These are phyloP conservation scores for Fusarium anguioides DNA, from an alignment of 2,329 filamentous ascomycete genomes.

Conservation along the genomic window DNA sequence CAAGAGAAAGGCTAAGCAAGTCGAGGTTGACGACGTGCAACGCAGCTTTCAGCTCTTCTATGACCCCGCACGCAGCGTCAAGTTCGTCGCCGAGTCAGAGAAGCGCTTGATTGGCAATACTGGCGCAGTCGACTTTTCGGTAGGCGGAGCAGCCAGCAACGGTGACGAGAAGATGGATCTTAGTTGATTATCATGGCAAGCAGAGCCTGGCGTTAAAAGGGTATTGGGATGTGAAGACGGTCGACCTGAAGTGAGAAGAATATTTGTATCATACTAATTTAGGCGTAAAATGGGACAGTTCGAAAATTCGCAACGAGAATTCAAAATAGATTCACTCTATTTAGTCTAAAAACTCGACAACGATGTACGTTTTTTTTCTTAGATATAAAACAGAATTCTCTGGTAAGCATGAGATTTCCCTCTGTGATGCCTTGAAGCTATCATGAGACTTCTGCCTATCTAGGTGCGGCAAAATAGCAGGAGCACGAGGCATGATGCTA, in stretches of 20 bases:
- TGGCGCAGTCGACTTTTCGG: slow-evolving; percentile 79
- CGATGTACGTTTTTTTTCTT: no score
- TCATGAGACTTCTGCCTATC: neutral
- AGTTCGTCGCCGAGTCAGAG: slow-evolving; percentile 90
- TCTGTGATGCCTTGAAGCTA: neutral
- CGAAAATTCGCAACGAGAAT: slow-evolving; percentile 28
- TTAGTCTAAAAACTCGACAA: neutral
- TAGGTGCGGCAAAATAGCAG: neutral
- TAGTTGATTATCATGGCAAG: slow-evolving; percentile 50
- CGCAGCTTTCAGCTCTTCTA: slow-evolving; percentile 95
- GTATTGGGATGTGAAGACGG: slow-evolving; percentile 33
- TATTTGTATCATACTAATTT: slow-evolving; percentile 47
- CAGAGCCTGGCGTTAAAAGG: slow-evolving; percentile 48
- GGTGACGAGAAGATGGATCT: slow-evolving; percentile 62
- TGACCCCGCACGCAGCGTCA: slow-evolving; percentile 86
- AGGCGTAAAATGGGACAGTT: slow-evolving; percentile 42
- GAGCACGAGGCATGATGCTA: neutral
- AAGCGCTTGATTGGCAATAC: slow-evolving; percentile 91
- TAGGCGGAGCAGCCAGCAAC: slow-evolving; percentile 42
- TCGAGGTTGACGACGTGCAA: slow-evolving; percentile 89
- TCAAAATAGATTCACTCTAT: slow-evolving; percentile 20
- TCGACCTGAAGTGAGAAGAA: slow-evolving; percentile 33
- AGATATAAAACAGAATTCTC: no score
- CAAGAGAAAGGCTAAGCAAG: slow-evolving; percentile 86
- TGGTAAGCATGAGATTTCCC: no score